phyloP scores from a whole-genome alignment of 352 stramenopile genomes.

The Phytophthora litchii region DNA sequence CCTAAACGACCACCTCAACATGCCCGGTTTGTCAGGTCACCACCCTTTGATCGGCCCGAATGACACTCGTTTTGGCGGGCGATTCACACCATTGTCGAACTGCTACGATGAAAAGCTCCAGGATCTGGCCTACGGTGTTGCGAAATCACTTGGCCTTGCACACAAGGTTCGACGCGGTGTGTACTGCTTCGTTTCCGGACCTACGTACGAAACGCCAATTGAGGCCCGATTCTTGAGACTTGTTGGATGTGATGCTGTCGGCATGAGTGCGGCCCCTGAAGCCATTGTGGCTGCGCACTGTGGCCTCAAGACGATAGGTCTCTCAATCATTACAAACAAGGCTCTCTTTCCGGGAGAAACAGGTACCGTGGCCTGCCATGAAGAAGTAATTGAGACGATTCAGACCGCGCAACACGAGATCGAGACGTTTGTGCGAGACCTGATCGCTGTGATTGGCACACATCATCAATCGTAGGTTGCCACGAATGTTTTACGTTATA shows the following conservation, averaged over 20 bases:
- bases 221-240: conserved; percentile 92
- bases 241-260: conserved; percentile 91
- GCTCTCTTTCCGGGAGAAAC: conserved; percentile 78
- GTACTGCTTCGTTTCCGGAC: conserved; percentile 96
- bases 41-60: conserved; percentile 94
- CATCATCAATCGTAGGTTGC: not conserved
- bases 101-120: conserved; percentile 91
- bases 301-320: conserved; percentile 92
- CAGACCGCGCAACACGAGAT: conserved; percentile 44
- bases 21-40: conserved; percentile 91
- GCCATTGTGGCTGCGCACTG: conserved; percentile 94
- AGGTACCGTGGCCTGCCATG: conserved; percentile 79
- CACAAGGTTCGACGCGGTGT: conserved; percentile 84
- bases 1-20: conserved; percentile 94
- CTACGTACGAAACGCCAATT: conserved; percentile 95
- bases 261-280: conserved; percentile 96
- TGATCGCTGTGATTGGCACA: conserved; percentile 8
- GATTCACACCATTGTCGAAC: conserved; percentile 93
- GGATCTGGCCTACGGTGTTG: conserved; percentile 72
- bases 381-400: conserved; percentile 92
- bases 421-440: conserved; percentile 18
- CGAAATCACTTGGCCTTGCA: conserved; percentile 72
- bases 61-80: conserved; percentile 91
- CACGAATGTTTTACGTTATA: too few species aligned
- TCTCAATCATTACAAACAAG: conserved; percentile 96